Evolutionary conservation across 2,329 filamentous ascomycete species (phyloP), one percentile per base, ranked within the genome.

Genomic region (Neospermospora avenae): DNA sequence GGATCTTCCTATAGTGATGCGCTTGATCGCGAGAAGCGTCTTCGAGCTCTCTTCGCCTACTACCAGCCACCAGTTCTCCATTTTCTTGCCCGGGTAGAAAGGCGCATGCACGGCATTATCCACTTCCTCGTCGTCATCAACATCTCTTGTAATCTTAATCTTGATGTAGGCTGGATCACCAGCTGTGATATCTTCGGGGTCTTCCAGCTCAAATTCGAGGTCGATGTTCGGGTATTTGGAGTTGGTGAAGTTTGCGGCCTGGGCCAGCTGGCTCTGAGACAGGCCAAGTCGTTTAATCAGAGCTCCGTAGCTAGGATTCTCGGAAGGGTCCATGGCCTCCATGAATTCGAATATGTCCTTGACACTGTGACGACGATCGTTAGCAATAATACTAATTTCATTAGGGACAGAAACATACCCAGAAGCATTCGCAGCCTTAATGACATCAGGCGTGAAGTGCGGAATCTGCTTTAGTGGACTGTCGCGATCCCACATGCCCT

Each of bases 401-500:
- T 11, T 48, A n/a, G 11, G 39, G 7, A 48, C 52, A 45, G 57
- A 49, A 65, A 81, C 84, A 71, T 85, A 90, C 85, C 84, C 88
- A 72, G 86, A 90, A 60, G 90, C 86, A 71, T 89, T 89, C 46
- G 90, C 91, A 65, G 85, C 89, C 75, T 93, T 89, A 67, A 98
- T 87, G 54, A 89, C 88, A 63, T 93, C 88, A 39, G 88, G 84
- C 16, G 88, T 85, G 74, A 98, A 98, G 78, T 98, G 91, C 67
- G 95, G 95, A 71, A 99, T 97, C 76, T 99, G 95, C 79, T 97
- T 97, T 67, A 99, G 82, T 41, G 95, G 93, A 70, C 90, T 96
- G 74, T 99, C 95, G 60, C 93, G 89, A 77, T 99, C 93, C 95
- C 95, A 99, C 91, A 98, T 96, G 53, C 89, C 93, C 77, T 99